Conservation (phyloP, 2,329 filamentous ascomycete species). For the Ceratocystis ficicola region DNA sequence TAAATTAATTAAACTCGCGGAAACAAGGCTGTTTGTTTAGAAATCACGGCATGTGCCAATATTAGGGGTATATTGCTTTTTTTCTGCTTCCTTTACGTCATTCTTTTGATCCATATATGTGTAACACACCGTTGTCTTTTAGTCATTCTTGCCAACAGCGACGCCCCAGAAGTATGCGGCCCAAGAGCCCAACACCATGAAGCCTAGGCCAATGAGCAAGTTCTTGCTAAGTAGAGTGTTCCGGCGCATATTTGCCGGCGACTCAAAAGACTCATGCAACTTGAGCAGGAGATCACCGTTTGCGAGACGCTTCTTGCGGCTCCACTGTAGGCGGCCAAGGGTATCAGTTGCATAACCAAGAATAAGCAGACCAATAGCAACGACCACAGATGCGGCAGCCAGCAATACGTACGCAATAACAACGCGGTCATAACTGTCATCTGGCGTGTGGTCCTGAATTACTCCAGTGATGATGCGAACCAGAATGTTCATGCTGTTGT, state of each 20-base stretch:
- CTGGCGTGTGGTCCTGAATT: slow-evolving; percentile 43
- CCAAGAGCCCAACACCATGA: slow-evolving; percentile 42
- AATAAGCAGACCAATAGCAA: slow-evolving; percentile 33
- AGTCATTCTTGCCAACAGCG: slow-evolving; percentile 39
- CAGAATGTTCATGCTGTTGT: slow-evolving; percentile 52
- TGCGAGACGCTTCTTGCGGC: slow-evolving; percentile 39
- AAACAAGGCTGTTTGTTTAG: background rate
- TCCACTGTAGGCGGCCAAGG: slow-evolving; percentile 45
- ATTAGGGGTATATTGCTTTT: background rate
- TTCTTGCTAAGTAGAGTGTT: slow-evolving; percentile 34
- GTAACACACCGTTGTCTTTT: background rate
- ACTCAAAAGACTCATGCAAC: slow-evolving; percentile 33
- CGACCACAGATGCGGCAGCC: slow-evolving; percentile 37
- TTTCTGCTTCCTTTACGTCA: background rate
- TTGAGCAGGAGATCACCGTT: slow-evolving; percentile 35
- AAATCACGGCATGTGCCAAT: background rate
- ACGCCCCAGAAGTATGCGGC: slow-evolving; percentile 49
- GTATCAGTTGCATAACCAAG: slow-evolving; percentile 32
- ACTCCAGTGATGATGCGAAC: slow-evolving; percentile 45
- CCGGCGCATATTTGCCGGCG: slow-evolving; percentile 28
- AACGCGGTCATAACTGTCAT: slow-evolving; percentile 44
- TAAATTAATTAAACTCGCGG: slow-evolving; percentile 1
- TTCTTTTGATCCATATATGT: background rate
- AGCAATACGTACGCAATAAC: slow-evolving; percentile 45
- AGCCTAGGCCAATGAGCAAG: slow-evolving; percentile 35